Conservation (phyloP, 2,329 filamentous ascomycete species). For the Xylaria digitata region DNA sequence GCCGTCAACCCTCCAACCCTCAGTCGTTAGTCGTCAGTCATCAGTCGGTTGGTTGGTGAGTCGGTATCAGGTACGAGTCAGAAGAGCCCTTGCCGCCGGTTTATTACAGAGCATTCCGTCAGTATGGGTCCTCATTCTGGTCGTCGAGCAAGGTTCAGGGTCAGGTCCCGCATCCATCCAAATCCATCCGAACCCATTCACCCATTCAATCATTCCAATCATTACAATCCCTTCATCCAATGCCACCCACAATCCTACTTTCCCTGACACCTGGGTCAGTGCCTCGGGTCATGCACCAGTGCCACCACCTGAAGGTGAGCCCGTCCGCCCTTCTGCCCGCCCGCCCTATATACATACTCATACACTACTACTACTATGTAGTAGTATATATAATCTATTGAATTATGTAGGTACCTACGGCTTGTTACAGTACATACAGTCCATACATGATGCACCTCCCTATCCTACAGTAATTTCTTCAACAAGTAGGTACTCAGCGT, state of each 20-base stretch:
- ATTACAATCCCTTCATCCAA: too few species aligned
- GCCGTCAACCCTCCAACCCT: neutral
- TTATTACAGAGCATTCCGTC: constrained; percentile 35
- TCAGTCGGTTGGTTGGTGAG: neutral
- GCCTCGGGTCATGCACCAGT: constrained; percentile 6
- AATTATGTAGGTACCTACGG: neutral
- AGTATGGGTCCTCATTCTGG: constrained; percentile 20
- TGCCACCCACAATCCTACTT: constrained; percentile 14
- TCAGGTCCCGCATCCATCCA: constrained; percentile 7
- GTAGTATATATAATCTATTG: neutral
- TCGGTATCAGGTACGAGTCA: constrained; percentile 24
- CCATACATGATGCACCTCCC: too few species aligned
- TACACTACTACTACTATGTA: too few species aligned
- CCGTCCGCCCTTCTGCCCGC: neutral
- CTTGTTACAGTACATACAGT: too few species aligned
- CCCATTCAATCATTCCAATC: too few species aligned
- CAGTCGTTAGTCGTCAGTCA: too few species aligned
- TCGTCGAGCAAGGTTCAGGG: constrained; percentile 7
- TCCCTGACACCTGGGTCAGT: constrained; percentile 20
- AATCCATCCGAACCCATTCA: too few species aligned
- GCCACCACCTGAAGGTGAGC: neutral
- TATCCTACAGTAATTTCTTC: too few species aligned
- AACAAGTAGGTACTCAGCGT: too few species aligned
- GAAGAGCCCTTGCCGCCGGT: constrained; percentile 28
- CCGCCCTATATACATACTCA: neutral